Percentiles rank a stretch among this genome's conserved stretches.
Conservation (phyloP, 352 stramenopile genomes). For the Globisporangium sylvaticum region DNA sequence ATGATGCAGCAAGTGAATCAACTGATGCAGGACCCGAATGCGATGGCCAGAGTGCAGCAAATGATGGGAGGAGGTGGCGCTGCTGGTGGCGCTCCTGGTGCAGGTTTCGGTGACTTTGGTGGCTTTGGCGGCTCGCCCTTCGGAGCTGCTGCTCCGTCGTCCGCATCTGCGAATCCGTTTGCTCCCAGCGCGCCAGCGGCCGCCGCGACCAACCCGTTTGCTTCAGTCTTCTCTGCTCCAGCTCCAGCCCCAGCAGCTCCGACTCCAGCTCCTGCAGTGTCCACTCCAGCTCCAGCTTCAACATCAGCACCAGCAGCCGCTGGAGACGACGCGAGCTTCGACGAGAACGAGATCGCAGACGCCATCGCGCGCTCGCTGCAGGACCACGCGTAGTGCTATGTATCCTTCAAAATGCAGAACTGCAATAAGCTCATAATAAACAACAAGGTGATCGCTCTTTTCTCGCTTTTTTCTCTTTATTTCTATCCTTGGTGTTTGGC, state of each 20-base stretch:
- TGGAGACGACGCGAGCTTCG: slow-evolving; percentile 29
- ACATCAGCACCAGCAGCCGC: slow-evolving; percentile 16
- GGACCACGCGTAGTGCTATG: slow-evolving; percentile 34
- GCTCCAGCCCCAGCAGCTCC: slow-evolving; percentile 3
- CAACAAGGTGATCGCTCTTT: not conserved
- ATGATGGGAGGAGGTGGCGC: slow-evolving; percentile 33
- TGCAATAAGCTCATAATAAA: not conserved
- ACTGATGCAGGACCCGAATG: slow-evolving; percentile 75
- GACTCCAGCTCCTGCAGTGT: not conserved
- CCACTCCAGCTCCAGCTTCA: not conserved
- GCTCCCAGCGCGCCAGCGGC: slow-evolving; percentile 8
- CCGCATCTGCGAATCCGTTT: slow-evolving; percentile 36
- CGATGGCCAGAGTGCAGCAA: slow-evolving; percentile 69
- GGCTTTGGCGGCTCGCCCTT: slow-evolving; percentile 27
- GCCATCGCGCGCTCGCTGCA: slow-evolving; percentile 77
- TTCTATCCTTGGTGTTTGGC: not conserved
- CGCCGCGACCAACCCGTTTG: slow-evolving; percentile 26
- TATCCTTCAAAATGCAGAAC: not conserved
- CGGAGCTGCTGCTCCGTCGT: slow-evolving; percentile 19
- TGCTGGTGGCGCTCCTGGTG: slow-evolving; percentile 13
- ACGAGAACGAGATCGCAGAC: slow-evolving; percentile 77
- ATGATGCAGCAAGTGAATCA: slow-evolving; percentile 83
- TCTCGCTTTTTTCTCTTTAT: not conserved
- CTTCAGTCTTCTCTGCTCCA: slow-evolving; percentile 17
- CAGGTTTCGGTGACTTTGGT: slow-evolving; percentile 15